Evolutionary conservation across 257 asterid genomes (phyloP), one percentile per base, ranked within the genome.

Genomic region (Petunia axillaris): DNA sequence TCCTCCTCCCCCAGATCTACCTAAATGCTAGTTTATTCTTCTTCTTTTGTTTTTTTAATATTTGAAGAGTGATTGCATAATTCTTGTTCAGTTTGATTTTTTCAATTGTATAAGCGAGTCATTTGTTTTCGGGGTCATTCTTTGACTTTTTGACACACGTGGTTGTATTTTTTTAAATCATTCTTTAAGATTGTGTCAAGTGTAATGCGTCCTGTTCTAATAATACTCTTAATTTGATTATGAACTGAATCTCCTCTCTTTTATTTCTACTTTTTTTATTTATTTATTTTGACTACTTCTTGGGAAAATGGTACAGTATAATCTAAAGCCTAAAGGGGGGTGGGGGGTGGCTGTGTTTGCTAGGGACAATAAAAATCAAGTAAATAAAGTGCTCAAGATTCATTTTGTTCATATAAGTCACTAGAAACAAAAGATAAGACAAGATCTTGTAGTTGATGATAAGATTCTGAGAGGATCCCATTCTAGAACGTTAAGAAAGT

Each of bases 1-100:
- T 64, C 86, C 85, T 41, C 93, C 93, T 57, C 93, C 93, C 1
- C 70, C 14, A 10, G 87, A 89, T 83, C 38, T 87, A 39, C 88
- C 91, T 46, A 74, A 78, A 5, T 89, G 92, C 81, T 75, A 81
- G 63, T 35, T 38, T 10, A 65, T 79, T 5, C 48, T 3, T 43
- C 10, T 25, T 5, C 9, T 4, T 46, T 48, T 48, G 9, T 37
- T 10, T 59, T 67, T 10, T 9, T 70, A 2, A 2, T 53, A 2
- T 4, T 55, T 55, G 6, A 3, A 55, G 44, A 48, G 62, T 73
- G 77, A 73, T 73, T 73, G 11, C 10, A 35, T 73, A 35, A 50
- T 73, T 50, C 78, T 35, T 50, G 46, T 36, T 35, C 16, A 48
- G n/a, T 44, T 48, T 50, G 40, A 3, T 71, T 35, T 10, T 1